Evolutionary conservation across 2,329 filamentous ascomycete species (phyloP).

Genomic region (Albophoma yamanashiensis): DNA sequence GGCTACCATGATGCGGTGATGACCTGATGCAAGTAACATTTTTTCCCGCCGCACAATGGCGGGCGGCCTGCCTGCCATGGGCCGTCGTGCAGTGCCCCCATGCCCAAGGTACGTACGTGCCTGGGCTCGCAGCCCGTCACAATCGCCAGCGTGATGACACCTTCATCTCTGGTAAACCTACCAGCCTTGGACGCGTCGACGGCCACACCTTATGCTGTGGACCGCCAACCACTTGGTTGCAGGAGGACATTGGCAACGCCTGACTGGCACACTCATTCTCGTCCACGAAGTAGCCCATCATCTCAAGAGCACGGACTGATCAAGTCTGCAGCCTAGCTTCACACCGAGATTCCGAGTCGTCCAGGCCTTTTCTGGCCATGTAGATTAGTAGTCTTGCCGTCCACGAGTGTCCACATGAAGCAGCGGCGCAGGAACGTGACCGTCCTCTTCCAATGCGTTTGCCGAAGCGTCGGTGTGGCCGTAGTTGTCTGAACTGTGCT

Average conservation of each 20-base stretch:
- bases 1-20: constrained; percentile 58
- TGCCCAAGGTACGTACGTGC: not conserved
- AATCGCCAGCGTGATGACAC: constrained; percentile 20
- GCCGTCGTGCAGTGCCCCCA: no score
- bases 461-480: not conserved
- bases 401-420: no score
- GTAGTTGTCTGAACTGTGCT: not conserved
- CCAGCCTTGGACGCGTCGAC: constrained; percentile 14
- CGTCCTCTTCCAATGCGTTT: not conserved
- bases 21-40: constrained; percentile 56
- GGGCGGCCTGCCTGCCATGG: not conserved
- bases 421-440: not conserved
- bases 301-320: not conserved
- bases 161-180: constrained; percentile 33
- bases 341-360: not conserved
- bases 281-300: not conserved
- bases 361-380: not conserved
- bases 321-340: not conserved
- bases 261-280: constrained; percentile 1
- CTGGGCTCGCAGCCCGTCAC: not conserved
- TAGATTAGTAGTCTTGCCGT: not conserved
- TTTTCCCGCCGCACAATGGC: not conserved
- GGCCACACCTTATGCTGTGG: not conserved
- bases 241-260: constrained; percentile 14
- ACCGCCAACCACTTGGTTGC: constrained; percentile 16